Conservation (phyloP, 129 eudicot genomes). For the Calendula officinalis region DNA sequence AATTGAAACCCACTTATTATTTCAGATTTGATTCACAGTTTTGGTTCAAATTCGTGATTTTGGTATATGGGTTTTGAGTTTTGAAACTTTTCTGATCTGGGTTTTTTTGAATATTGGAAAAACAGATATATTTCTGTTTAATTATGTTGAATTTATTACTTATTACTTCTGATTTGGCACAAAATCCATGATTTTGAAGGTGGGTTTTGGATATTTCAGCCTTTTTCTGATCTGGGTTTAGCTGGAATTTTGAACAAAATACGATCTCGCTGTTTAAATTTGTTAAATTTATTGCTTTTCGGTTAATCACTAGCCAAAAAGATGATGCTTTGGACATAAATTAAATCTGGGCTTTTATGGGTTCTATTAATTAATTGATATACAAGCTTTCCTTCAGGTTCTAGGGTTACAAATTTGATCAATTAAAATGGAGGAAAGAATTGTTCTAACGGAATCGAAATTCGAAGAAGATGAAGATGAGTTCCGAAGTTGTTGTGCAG, state of each 20-base stretch:
- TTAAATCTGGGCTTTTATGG: slow-evolving; percentile 18
- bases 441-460: slow-evolving; percentile 26
- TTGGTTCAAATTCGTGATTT: slow-evolving; percentile 8
- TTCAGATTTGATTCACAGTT: slow-evolving; percentile 13
- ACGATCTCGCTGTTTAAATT: slow-evolving; percentile 1
- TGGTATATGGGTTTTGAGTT: slow-evolving; percentile 3
- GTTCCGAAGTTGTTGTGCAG: slow-evolving; percentile 85
- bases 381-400: slow-evolving; percentile 24
- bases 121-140: background rate
- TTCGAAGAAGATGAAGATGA: slow-evolving; percentile 86
- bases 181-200: slow-evolving; percentile 11
- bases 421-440: slow-evolving; percentile 31
- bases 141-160: slow-evolving; percentile 1
- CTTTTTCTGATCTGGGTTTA: slow-evolving; percentile 31
- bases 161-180: background rate
- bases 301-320: background rate
- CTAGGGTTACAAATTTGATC: slow-evolving; percentile 16
- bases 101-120: slow-evolving; percentile 9
- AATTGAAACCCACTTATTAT: slow-evolving; percentile 15
- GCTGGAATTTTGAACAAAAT: slow-evolving; percentile 8
- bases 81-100: slow-evolving; percentile 23
- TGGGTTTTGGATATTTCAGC: slow-evolving; percentile 28
- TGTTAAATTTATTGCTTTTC: slow-evolving; percentile 1
- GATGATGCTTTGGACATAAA: background rate
- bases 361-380: slow-evolving; percentile 9